Percentiles rank a stretch among this genome's conserved stretches.
These are phyloP conservation scores for Primulina tabacum DNA, from an alignment of 257 asterid genomes.

Conservation along the genomic window DNA sequence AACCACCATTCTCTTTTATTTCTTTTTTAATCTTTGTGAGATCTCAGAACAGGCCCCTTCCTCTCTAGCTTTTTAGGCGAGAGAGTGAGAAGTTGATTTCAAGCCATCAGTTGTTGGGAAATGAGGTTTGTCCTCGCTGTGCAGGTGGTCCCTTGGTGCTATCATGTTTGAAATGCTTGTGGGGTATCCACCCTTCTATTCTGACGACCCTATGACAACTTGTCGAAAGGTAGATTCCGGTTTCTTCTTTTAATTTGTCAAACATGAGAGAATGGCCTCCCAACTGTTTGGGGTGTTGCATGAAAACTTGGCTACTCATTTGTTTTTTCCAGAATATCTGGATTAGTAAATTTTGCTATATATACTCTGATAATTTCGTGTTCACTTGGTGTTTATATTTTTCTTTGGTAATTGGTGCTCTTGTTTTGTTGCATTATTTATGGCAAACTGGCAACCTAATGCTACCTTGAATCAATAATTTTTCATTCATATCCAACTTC, in stretches of 20 bases:
- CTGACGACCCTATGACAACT: constrained; percentile 46
- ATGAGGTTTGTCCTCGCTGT: constrained; percentile 12
- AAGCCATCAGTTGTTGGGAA: not conserved
- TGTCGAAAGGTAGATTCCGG: constrained; percentile 35
- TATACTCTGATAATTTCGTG: not conserved
- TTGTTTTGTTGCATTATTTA: not conserved
- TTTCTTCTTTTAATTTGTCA: constrained; percentile 15
- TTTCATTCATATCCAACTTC: not conserved
- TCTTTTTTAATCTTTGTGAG: not conserved
- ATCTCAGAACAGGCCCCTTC: too few species aligned
- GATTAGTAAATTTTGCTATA: not conserved
- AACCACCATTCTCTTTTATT: not conserved
- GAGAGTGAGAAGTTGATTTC: constrained; percentile 20
- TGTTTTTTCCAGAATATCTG: not conserved
- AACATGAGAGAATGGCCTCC: not conserved
- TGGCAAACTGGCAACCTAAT: not conserved
- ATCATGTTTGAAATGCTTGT: constrained; percentile 52
- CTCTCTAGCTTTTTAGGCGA: constrained; percentile 5
- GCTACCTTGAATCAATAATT: not conserved
- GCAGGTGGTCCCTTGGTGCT: constrained; percentile 51
- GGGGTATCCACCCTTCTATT: constrained; percentile 47
- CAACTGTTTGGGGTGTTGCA: not conserved
- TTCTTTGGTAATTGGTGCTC: not conserved
- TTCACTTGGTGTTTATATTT: not conserved
- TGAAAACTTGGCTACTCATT: not conserved